Base-by-base conservation (phyloP, 1,139 yeast genomes). In the Geotrichum europaeum region DNA sequence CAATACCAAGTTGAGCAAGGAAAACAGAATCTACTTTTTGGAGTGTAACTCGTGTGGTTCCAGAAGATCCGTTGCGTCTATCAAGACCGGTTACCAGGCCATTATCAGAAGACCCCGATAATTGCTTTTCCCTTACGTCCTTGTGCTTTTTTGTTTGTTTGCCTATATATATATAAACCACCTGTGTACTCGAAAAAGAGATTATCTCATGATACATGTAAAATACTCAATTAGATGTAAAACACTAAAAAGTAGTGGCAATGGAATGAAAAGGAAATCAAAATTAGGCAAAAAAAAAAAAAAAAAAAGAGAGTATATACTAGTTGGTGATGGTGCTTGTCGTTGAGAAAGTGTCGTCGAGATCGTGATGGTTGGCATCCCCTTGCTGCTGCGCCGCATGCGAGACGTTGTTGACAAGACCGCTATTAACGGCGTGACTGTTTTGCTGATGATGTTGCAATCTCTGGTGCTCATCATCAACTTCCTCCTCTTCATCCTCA, bases 71-170 rank as follows among this genome's bases (percentile, higher is more conserved):
- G 99, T 94, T 64, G 86, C 96, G 67, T 90, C 97, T 57, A 95
- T 95, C 78, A 94, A 95, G 84, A 89, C 97, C 60, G 99, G 99
- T 86, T 94, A 90, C 96, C 97, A 92, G 81, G 99, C 99, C 87
- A 90, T 74, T 63, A 74, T 76, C 65, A 59, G 71, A 75, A 62
- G 85, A 61, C 63, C 62, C 36, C 57, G 59, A 56, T 56, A 53
- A 59, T n/a, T 30, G 22, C 36, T 6, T 28, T 25, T 28, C 9
- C 15, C 30, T 4, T 40, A n/a, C 9, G 22, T n/a, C 9, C 36
- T 30, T 49, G 28, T 25, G 20, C 40, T 18, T 15, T 18, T 24
- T 55, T 45, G 32, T 55, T 49, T 49, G 43, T 18, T 25, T 49
- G 32, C 25, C 18, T 54, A 4, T 54, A 28, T 45, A 15, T 43